phyloP scores from a whole-genome alignment of 345 rosid species.

The Rubroshorea leprosula region DNA sequence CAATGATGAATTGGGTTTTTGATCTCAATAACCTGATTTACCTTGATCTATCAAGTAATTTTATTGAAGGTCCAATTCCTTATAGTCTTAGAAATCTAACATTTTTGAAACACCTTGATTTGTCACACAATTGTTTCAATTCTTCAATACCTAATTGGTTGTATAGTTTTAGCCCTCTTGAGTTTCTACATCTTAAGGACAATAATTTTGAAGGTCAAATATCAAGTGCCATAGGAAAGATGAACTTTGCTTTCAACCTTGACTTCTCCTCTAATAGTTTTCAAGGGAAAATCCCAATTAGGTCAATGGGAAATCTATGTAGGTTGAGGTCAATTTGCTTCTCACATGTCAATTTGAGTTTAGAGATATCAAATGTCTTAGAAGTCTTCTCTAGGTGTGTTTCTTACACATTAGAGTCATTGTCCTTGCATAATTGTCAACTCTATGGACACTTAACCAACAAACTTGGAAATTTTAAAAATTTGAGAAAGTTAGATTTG shows the following conservation, averaged over 20 bases:
- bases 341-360: conserved; percentile 31
- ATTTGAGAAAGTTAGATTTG: too few relatives aligned
- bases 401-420: too few relatives aligned
- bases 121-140: conserved; percentile 41
- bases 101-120: conserved; percentile 20
- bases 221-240: conserved; percentile 34
- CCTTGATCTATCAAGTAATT: not conserved
- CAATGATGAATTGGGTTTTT: conserved; percentile 12
- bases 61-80: too few relatives aligned
- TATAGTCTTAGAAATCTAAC: conserved; percentile 10
- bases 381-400: too few relatives aligned
- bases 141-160: too few relatives aligned
- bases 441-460: conserved; percentile 37
- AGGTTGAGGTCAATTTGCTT: conserved; percentile 28
- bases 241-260: conserved; percentile 33
- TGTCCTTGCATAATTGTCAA: too few relatives aligned
- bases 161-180: too few relatives aligned
- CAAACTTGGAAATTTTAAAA: conserved; percentile 34
- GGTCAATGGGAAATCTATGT: too few relatives aligned
- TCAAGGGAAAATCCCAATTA: too few relatives aligned
- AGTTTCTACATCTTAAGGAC: too few relatives aligned
- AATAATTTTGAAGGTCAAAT: too few relatives aligned
- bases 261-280: too few relatives aligned
- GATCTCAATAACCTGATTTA: not conserved
- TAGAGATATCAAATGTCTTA: conserved; percentile 20